Percentiles rank a stretch among this genome's conserved stretches.
These are phyloP conservation scores for Cordyceps pruinosa DNA, from an alignment of 2,329 filamentous ascomycete species.

Conservation along the genomic window DNA sequence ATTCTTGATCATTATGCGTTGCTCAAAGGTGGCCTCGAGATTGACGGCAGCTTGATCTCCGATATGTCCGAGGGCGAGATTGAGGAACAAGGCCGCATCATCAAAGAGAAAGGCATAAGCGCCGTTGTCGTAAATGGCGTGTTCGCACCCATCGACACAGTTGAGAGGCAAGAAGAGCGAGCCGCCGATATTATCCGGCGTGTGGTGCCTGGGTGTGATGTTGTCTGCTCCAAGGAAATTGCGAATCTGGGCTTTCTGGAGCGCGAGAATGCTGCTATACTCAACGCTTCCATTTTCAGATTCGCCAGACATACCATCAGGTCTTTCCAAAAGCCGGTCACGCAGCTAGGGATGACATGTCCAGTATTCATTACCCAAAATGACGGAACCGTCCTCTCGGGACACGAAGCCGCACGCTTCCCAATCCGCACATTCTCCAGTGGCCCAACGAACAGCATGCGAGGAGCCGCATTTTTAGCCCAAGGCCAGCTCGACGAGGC, in stretches of 20 bases:
- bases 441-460: conserved; percentile 58
- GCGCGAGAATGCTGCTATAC: conserved; percentile 57
- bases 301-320: conserved; percentile 52
- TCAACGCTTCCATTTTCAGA: conserved; percentile 55
- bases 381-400: conserved; percentile 53
- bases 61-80: conserved; percentile 38
- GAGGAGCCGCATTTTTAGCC: conserved; percentile 54
- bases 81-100: conserved; percentile 29
- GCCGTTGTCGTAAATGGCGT: conserved; percentile 43
- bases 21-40: conserved; percentile 44
- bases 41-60: conserved; percentile 42
- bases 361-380: conserved; percentile 58
- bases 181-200: conserved; percentile 35
- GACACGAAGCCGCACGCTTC: conserved; percentile 43
- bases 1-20: conserved; percentile 39
- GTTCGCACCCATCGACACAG: conserved; percentile 46
- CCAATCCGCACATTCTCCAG: conserved; percentile 57
- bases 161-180: conserved; percentile 41
- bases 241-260: conserved; percentile 51
- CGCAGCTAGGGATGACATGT: conserved; percentile 41
- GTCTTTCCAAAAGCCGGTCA: conserved; percentile 47
- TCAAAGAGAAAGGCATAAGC: conserved; percentile 36
- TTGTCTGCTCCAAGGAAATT: conserved; percentile 46
- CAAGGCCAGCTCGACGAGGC: conserved; percentile 30
- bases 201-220: conserved; percentile 34